phyloP scores from a whole-genome alignment of 129 eudicot genomes.

The Glebionis coronaria region DNA sequence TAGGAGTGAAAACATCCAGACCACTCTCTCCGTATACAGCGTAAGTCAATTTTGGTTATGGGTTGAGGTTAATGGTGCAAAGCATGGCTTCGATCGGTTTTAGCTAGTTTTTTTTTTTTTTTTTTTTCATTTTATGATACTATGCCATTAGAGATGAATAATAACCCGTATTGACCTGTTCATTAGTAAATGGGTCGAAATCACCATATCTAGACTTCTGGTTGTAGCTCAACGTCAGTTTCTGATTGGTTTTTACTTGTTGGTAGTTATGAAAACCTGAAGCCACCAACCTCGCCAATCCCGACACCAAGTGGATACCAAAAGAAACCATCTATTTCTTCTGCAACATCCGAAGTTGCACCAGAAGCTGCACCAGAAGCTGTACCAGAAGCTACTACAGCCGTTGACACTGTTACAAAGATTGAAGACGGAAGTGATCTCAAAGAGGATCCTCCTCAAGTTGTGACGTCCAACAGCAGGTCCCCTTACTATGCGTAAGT shows the following conservation, averaged over 20 bases:
- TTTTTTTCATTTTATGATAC: too few species aligned
- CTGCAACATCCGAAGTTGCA: constrained; percentile 3
- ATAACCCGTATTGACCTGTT: too few species aligned
- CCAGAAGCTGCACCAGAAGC: constrained; percentile 9
- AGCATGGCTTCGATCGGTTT: too few species aligned
- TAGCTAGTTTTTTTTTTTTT: too few species aligned
- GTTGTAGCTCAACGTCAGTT: too few species aligned
- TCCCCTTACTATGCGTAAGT: constrained; percentile 65
- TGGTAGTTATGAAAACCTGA: constrained; percentile 44
- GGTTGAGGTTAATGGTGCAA: background rate
- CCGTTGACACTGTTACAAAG: background rate
- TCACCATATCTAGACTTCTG: too few species aligned
- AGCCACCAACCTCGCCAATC: constrained; percentile 55
- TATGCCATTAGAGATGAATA: too few species aligned
- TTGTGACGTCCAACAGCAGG: constrained; percentile 25
- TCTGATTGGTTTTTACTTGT: constrained; percentile 7
- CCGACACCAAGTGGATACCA: constrained; percentile 41
- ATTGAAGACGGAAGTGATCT: background rate
- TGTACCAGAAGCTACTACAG: constrained; percentile 25
- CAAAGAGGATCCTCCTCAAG: constrained; percentile 31
- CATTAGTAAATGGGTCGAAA: too few species aligned
- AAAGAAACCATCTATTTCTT: constrained; percentile 11
- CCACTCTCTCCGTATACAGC: constrained; percentile 57
- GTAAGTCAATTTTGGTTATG: constrained; percentile 33
- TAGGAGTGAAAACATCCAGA: constrained; percentile 23